phyloP scores from a whole-genome alignment of 345 rosid species.

The Viola odorata region DNA sequence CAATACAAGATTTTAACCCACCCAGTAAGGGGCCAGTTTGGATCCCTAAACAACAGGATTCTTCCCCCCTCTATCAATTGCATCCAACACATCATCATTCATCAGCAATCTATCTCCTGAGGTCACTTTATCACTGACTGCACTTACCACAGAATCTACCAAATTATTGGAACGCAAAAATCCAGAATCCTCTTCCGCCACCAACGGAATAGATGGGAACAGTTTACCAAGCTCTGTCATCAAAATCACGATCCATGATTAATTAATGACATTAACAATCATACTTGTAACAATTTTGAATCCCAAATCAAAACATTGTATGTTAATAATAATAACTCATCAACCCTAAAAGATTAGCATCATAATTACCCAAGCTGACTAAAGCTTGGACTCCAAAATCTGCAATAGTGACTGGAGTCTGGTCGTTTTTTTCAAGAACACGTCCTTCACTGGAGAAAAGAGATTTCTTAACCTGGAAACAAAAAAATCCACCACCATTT shows the following conservation, averaged over 20 bases:
- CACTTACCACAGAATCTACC: conserved; percentile 59
- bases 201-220: conserved; percentile 85
- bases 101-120: conserved; percentile 37
- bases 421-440: conserved; percentile 69
- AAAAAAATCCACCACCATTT: background rate
- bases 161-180: conserved; percentile 58
- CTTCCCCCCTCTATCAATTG: conserved; percentile 83
- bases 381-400: conserved; percentile 96
- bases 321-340: background rate
- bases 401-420: conserved; percentile 78
- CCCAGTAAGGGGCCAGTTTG: conserved; percentile 85
- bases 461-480: conserved; percentile 40
- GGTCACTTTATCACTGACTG: conserved; percentile 40
- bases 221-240: conserved; percentile 54
- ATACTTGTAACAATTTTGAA: background rate
- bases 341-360: background rate
- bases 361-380: conserved; percentile 56
- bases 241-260: background rate
- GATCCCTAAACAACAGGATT: conserved; percentile 45
- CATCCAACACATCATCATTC: conserved; percentile 58
- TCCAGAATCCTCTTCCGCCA: conserved; percentile 89
- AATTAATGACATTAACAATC: background rate
- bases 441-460: conserved; percentile 40
- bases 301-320: no score
- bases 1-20: conserved; percentile 19